Base-by-base conservation (phyloP, 352 stramenopile species). In the Phytophthora citricola region DNA sequence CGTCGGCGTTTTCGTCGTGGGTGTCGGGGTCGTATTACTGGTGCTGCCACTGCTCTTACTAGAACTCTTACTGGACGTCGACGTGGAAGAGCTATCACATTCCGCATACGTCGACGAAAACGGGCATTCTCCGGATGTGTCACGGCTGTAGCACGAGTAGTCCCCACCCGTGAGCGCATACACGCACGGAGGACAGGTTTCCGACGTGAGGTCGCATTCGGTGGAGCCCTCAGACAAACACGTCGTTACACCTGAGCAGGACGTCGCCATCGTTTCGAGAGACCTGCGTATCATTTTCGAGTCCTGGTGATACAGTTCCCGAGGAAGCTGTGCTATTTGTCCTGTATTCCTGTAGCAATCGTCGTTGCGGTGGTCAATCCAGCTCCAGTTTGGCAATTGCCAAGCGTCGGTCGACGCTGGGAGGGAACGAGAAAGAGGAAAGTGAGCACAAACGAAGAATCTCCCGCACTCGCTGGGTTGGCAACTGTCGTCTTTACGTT, bases 101-200 rank as follows among this genome's bases (percentile, higher is more conserved):
- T 71, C 78, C 62, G 65, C 69, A 34, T 69, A 69, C 1, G 46
- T 22, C 31, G 24, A 39, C 15, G 70, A 60, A 62, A 72, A 78
- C 2, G 70, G 70, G 20, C 70, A 78, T 14, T 52, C 26, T 17
- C 48, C 51, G 3, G 60, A 54, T n/a, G 39, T 60, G 22, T 72
- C 67, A 15, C 68, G 59, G 44, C 59, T 78, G 66, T 92, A 93
- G 78, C 85, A 93, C 17, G 83, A 92, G 63, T 76, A 90, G 52
- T 75, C 71, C 3, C 81, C 83, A 20, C 81, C 78, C 2, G 74
- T 71, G 34, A 91, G 81, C 17, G 66, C 60, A 64, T 93, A 93
- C 65, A 93, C 74, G 45, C 85, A 93, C 2, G 80, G 73, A 7
- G 85, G 85, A 45, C 85, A 93, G 9, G 29, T 58, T 27, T 40